These are phyloP conservation scores for Scedosporium apiospermum DNA, from an alignment of 2,329 filamentous ascomycete genomes.

Conservation along the genomic window DNA sequence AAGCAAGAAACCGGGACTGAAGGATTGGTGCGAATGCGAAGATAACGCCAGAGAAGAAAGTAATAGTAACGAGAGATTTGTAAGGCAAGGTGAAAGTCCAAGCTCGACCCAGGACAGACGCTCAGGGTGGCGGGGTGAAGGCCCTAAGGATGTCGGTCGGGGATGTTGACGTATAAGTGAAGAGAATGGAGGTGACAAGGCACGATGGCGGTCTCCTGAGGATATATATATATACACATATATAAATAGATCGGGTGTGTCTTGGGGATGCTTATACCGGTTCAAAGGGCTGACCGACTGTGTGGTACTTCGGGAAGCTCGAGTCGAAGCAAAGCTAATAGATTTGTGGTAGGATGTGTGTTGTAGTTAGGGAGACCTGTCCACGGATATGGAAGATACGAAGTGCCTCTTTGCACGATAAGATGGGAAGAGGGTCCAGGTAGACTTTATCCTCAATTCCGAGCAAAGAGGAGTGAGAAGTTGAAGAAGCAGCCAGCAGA, in stretches of 20 bases:
- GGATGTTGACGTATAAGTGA: constrained; percentile 1
- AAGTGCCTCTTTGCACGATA: background rate
- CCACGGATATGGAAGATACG: background rate
- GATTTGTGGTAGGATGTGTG: background rate
- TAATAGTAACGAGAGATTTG: background rate
- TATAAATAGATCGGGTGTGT: background rate
- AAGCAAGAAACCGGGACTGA: no score
- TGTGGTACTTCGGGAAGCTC: background rate
- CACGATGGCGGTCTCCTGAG: background rate
- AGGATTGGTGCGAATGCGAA: background rate
- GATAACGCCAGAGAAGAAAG: background rate
- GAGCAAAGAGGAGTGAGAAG: background rate
- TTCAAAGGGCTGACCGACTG: background rate
- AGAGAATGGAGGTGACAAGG: background rate
- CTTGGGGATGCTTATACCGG: background rate
- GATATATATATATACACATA: constrained; percentile 5
- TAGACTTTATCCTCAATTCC: background rate
- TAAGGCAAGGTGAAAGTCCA: background rate
- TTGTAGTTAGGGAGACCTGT: background rate
- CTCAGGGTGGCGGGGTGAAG: no score
- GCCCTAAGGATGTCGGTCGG: background rate
- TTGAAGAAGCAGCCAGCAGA: background rate
- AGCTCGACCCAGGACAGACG: no score
- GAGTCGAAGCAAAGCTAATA: background rate
- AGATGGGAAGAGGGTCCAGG: background rate